Conservation (phyloP, 768 basidiomycete species). For the Pholiota molesta region DNA sequence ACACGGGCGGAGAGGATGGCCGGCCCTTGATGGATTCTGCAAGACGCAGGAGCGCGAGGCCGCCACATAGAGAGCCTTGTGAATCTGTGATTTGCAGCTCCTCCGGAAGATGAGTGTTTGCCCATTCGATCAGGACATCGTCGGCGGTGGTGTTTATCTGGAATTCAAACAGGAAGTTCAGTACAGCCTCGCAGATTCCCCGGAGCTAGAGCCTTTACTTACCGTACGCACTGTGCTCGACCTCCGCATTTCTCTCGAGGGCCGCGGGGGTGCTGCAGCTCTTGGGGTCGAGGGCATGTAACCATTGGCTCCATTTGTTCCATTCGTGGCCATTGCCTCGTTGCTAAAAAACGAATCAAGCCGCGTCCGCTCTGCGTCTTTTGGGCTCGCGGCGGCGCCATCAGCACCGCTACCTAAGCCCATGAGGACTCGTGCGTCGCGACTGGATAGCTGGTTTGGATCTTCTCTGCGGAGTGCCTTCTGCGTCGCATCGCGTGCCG, state of each 20-base stretch:
- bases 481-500: constrained; percentile 85
- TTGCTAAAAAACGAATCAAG: constrained; percentile 61
- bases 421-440: constrained; percentile 81
- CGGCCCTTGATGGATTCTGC: constrained; percentile 79
- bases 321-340: constrained; percentile 31
- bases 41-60: constrained; percentile 81
- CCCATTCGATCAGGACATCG: constrained; percentile 77
- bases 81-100: constrained; percentile 58
- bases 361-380: constrained; percentile 49
- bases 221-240: constrained; percentile 34
- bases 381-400: constrained; percentile 23
- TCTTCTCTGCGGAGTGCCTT: constrained; percentile 85
- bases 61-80: constrained; percentile 52
- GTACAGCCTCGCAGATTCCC: background rate
- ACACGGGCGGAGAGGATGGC: constrained; percentile 68
- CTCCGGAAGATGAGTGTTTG: constrained; percentile 79
- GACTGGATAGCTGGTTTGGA: constrained; percentile 76
- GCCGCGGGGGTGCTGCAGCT: constrained; percentile 57
- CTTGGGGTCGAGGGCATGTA: constrained; percentile 18
- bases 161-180: background rate
- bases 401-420: constrained; percentile 41
- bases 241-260: constrained; percentile 65
- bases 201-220: constrained; percentile 8
- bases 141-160: constrained; percentile 40
- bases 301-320: constrained; percentile 9